Evolutionary conservation across 140 eudicot genomes (phyloP).

Genomic region (Ambrosia hybrid): DNA sequence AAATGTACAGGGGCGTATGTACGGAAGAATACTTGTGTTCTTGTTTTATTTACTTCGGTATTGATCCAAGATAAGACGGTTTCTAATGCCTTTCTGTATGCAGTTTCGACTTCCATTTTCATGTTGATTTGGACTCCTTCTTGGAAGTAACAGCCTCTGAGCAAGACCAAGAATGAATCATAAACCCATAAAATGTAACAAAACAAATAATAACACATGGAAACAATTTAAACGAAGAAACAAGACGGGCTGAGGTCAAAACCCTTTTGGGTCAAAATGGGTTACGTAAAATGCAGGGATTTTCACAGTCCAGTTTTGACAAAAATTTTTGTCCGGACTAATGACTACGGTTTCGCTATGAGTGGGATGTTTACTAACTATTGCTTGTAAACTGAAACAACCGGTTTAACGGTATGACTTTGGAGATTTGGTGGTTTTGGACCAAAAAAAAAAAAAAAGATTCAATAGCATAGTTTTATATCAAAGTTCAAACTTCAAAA

Average conservation of each 20-base stretch:
- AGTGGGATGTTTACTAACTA: too few relatives aligned
- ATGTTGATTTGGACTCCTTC: slow-evolving; percentile 67
- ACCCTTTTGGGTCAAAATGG: neutral
- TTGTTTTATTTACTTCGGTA: slow-evolving; percentile 60
- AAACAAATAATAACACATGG: too few relatives aligned
- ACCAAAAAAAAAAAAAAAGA: too few relatives aligned
- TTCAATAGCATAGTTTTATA: too few relatives aligned
- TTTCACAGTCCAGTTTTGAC: too few relatives aligned
- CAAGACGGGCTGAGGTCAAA: neutral
- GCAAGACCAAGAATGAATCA: slow-evolving; percentile 1
- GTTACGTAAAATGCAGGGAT: neutral
- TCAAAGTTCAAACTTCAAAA: too few relatives aligned
- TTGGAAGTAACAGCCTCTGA: slow-evolving; percentile 93
- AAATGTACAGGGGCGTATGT: slow-evolving; percentile 93
- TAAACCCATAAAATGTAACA: neutral
- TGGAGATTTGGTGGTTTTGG: too few relatives aligned
- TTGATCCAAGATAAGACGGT: slow-evolving; percentile 64
- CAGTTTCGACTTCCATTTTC: slow-evolving; percentile 65
- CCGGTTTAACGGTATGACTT: too few relatives aligned
- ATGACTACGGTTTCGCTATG: too few relatives aligned
- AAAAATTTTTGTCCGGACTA: too few relatives aligned
- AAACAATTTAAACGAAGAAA: neutral
- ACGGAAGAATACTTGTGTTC: slow-evolving; percentile 78
- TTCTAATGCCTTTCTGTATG: slow-evolving; percentile 58
- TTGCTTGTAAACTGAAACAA: too few relatives aligned